These are phyloP conservation scores for Fraxinus baroniana DNA, from an alignment of 305 asterid genomes.

Conservation along the genomic window DNA sequence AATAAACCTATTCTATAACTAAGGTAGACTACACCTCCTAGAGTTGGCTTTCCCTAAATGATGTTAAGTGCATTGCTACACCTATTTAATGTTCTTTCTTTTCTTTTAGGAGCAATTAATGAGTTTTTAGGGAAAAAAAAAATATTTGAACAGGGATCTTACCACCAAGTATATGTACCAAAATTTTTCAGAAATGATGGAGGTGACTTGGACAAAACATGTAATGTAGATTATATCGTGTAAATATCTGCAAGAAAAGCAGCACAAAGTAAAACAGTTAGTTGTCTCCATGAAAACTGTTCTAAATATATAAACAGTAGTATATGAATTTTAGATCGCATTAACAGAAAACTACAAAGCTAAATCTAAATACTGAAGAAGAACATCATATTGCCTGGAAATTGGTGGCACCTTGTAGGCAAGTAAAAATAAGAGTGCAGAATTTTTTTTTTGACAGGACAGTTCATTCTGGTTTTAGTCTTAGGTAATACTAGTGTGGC, in stretches of 20 bases:
- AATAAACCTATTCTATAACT: not conserved
- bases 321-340: not conserved
- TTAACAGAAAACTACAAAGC: not conserved
- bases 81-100: not conserved
- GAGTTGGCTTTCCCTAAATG: not conserved
- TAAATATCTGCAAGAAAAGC: slow-evolving; percentile 62
- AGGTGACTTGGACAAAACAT: slow-evolving; percentile 78
- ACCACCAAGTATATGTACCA: slow-evolving; percentile 93
- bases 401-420: not conserved
- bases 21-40: not conserved
- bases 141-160: slow-evolving; percentile 26
- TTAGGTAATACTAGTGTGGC: not conserved
- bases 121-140: not conserved
- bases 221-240: slow-evolving; percentile 92
- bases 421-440: not conserved
- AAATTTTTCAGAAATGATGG: slow-evolving; percentile 84
- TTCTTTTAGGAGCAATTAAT: not conserved
- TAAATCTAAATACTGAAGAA: not conserved
- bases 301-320: not conserved
- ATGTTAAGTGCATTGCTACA: slow-evolving; percentile 1
- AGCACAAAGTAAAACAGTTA: not conserved
- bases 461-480: not conserved
- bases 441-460: not conserved
- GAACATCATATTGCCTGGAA: not conserved
- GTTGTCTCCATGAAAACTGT: slow-evolving; percentile 8